Evolutionary conservation across 352 stramenopile species (phyloP).

Genomic region (Halophytophthora batemanensis): DNA sequence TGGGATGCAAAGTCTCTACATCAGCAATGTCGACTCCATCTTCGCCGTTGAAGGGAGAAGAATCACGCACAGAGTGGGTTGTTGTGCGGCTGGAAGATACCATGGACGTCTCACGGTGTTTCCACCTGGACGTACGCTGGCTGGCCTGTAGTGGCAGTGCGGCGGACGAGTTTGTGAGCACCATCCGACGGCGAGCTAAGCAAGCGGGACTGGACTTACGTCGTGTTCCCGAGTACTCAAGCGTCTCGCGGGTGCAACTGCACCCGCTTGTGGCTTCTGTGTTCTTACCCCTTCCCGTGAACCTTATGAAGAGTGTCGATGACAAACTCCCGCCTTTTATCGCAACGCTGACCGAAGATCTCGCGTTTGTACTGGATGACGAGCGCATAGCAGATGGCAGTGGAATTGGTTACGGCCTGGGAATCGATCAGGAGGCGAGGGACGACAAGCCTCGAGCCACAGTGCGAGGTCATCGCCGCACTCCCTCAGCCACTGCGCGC

Average conservation of each 20-base stretch:
- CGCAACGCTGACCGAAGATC: conserved; percentile 29
- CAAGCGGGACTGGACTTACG: conserved; percentile 63
- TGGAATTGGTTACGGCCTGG: conserved; percentile 67
- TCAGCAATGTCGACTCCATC: conserved; percentile 15
- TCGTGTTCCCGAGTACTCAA: conserved; percentile 73
- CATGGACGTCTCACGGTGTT: conserved; percentile 53
- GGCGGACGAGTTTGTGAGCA: conserved; percentile 70
- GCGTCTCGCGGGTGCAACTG: conserved; percentile 68
- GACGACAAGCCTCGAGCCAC: conserved; percentile 14
- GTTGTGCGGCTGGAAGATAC: conserved; percentile 68
- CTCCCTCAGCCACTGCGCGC: conserved; percentile 32
- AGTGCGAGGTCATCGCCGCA: conserved; percentile 25
- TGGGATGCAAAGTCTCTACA: conserved; percentile 27
- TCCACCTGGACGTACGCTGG: conserved; percentile 75
- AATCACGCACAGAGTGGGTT: conserved; percentile 69
- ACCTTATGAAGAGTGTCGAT: conserved; percentile 12
- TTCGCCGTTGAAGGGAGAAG: conserved; percentile 19
- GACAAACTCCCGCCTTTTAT: conserved; percentile 27
- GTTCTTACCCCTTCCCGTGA: conserved; percentile 42
- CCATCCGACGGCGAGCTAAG: conserved; percentile 60
- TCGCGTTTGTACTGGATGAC: conserved; percentile 70
- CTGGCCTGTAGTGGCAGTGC: conserved; percentile 75
- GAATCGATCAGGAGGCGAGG: conserved; percentile 44
- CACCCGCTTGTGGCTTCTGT: conserved; percentile 69
- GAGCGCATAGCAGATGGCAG: conserved; percentile 58